Base-by-base conservation (phyloP, 2,329 filamentous ascomycete species). In the Xylariaceae sp. region DNA sequence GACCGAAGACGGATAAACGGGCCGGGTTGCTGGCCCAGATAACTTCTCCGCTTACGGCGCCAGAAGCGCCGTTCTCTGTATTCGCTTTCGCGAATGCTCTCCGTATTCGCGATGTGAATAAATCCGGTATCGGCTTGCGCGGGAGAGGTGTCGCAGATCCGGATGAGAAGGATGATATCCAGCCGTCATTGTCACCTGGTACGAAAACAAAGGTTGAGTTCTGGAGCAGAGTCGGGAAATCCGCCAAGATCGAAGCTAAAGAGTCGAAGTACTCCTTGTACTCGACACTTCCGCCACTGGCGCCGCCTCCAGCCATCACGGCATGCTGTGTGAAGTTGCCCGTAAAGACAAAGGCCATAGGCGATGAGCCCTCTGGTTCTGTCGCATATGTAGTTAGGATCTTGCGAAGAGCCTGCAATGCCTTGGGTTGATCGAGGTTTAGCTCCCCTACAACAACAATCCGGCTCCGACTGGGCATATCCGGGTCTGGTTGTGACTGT, bases 231-330 rank as follows among this genome's bases (percentile, higher is more conserved):
- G 83, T 80, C 2, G 91, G 90, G 70, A 91, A 97, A 66, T 97
- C 92, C 6, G 89, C 81, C 4, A 99, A 81, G 1, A 90, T 82
- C 1, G 87, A 86, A 2, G 94, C 93, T 10, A 99, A 82, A 7
- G 87, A 85, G 75, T 99, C 92, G 73, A 97, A 97, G 72, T 89
- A 88, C 75, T 97, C 94, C 77, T 97, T 97, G 77, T 96, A 97
- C 75, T 96, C 92, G 67, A 97, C 92, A 73, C 90, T 93, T 44
- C 90, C 90, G 18, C 88, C 87, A 49, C 83, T 87, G 44, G 85
- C 87, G 30, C 86, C 85, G 56, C 89, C 87, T 34, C 83, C 79
- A 5, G 84, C 82, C 77, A 88, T 85, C 64, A 88, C 81, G 35
- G 85, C 83, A 56, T 87, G 78, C 57, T 80, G 78, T 15, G 83